phyloP scores from a whole-genome alignment of 2,329 filamentous ascomycete species.

The Orbilia blumenaviensis region DNA sequence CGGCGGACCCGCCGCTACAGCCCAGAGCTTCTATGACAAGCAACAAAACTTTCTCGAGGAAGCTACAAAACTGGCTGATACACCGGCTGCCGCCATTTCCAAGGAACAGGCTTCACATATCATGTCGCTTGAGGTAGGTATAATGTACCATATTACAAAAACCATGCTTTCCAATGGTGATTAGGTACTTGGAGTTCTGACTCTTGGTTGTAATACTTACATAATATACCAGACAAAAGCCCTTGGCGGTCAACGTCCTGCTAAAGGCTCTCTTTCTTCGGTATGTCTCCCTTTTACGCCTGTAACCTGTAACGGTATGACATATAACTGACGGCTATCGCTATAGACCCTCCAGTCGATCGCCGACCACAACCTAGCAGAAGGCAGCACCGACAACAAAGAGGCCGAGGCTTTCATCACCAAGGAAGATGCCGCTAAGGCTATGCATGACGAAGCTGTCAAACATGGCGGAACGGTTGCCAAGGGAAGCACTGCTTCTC shows the following conservation, averaged over 20 bases:
- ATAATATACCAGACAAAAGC: conserved; percentile 48
- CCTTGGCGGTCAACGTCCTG: conserved; percentile 18
- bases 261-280: conserved; percentile 29
- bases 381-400: neutral
- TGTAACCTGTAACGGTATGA: too few relatives aligned
- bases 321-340: too few relatives aligned
- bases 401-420: conserved; percentile 7
- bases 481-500: conserved; percentile 27
- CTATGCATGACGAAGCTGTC: conserved; percentile 30
- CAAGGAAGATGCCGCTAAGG: conserved; percentile 30
- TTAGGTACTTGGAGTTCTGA: neutral
- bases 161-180: too few relatives aligned
- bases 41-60: conserved; percentile 60
- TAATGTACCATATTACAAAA: neutral
- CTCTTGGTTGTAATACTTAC: neutral
- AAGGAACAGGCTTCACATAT: conserved; percentile 59
- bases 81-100: conserved; percentile 58
- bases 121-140: conserved; percentile 58
- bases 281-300: too few relatives aligned
- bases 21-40: conserved; percentile 60
- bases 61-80: conserved; percentile 59
- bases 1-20: conserved; percentile 59
- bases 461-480: conserved; percentile 22
- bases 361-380: conserved; percentile 28
- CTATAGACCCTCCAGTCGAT: conserved; percentile 39